Evolutionary conservation across 2,329 filamentous ascomycete species (phyloP).

Genomic region (Penicillium sp.): DNA sequence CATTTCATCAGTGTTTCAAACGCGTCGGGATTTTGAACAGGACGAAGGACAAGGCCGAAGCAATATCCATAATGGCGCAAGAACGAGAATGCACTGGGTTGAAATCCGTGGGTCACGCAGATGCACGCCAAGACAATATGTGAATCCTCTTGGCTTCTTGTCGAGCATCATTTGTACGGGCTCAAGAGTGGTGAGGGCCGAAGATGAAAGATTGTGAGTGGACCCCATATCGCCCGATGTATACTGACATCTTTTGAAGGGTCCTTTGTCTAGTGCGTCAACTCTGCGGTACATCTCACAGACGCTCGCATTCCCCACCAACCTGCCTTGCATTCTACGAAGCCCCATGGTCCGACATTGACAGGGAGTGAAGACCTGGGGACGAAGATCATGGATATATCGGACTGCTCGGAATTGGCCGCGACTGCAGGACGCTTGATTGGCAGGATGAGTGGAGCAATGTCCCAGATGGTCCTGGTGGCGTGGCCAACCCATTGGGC

Average conservation of each 20-base stretch:
- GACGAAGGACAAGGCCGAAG: background rate
- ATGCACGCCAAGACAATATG: background rate
- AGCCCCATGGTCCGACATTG: no score
- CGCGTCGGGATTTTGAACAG: no score
- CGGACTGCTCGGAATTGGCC: no score
- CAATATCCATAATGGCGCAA: background rate
- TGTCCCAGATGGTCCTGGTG: no score
- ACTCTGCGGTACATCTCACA: background rate
- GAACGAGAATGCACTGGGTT: background rate
- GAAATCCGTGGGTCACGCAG: background rate
- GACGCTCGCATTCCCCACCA: no score
- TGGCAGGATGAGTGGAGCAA: no score
- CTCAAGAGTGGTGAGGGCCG: background rate
- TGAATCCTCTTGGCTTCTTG: background rate
- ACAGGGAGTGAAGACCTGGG: no score
- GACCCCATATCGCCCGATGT: background rate
- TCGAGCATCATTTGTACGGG: background rate
- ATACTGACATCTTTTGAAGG: background rate
- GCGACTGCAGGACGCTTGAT: no score
- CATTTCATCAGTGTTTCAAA: no score
- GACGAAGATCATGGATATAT: no score
- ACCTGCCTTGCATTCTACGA: no score
- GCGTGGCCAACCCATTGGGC: no score
- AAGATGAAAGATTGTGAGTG: background rate
- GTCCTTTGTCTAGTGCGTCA: background rate